A percentile compares a stretch with the other conserved stretches of the same genome.
Conservation (phyloP, 768 basidiomycete genomes). For the Suillus luteus region DNA sequence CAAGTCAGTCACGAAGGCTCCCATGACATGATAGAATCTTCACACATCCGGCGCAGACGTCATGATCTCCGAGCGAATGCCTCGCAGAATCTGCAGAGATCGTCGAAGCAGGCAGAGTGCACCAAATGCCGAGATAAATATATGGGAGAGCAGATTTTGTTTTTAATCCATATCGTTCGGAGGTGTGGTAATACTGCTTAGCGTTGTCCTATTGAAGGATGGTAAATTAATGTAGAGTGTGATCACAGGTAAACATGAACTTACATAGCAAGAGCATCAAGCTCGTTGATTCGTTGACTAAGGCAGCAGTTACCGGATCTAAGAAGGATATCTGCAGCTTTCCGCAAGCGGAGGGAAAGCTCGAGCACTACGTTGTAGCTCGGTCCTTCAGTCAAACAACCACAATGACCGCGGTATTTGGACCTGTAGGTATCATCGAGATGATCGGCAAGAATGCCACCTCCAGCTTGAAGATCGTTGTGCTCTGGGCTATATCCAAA, state of each 20-base stretch:
- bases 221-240: conserved; percentile 16
- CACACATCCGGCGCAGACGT: conserved; percentile 34
- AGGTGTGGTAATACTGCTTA: conserved; percentile 38
- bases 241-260: conserved; percentile 20
- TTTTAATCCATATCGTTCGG: conserved; percentile 27
- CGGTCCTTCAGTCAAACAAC: conserved; percentile 55
- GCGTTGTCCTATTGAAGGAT: conserved; percentile 38
- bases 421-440: conserved; percentile 13
- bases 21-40: conserved; percentile 67
- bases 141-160: conserved; percentile 15
- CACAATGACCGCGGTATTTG: conserved; percentile 46
- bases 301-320: conserved; percentile 36
- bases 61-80: conserved; percentile 19
- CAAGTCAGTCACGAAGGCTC: conserved; percentile 42
- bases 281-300: conserved; percentile 47
- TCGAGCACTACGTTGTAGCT: conserved; percentile 64
- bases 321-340: conserved; percentile 53
- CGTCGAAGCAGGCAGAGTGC: conserved; percentile 24
- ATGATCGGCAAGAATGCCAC: conserved; percentile 6
- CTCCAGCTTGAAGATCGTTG: background rate
- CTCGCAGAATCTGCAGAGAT: conserved; percentile 20
- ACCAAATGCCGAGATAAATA: conserved; percentile 4
- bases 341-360: conserved; percentile 63
- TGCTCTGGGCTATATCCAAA: conserved; percentile 19
- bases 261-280: conserved; percentile 57